Evolutionary conservation across 2,329 filamentous ascomycete species (phyloP).

Genomic region (Stagonosporopsis tanaceti): DNA sequence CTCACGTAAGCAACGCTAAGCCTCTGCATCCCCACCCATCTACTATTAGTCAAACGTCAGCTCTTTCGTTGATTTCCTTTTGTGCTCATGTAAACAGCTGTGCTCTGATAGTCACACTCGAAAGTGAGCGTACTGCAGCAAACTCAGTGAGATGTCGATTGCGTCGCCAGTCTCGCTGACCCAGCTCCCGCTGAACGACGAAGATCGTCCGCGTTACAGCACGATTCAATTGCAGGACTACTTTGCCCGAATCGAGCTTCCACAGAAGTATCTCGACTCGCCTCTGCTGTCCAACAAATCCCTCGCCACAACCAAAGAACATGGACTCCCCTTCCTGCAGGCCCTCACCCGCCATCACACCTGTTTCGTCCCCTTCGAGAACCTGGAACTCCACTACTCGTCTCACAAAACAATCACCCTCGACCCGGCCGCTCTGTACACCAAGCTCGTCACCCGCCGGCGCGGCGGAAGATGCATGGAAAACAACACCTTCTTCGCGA

Average conservation of each 20-base stretch:
- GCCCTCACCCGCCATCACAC: constrained; percentile 13
- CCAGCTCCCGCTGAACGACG: constrained; percentile 14
- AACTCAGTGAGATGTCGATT: not conserved
- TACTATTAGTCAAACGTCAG: not conserved
- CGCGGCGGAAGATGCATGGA: constrained; percentile 67
- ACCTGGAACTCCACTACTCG: constrained; percentile 48
- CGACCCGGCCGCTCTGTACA: constrained; percentile 55
- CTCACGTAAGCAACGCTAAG: not conserved
- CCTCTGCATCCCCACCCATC: not conserved
- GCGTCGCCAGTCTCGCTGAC: not conserved
- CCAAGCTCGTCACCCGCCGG: constrained; percentile 54
- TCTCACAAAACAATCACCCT: constrained; percentile 50
- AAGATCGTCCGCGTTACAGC: constrained; percentile 18
- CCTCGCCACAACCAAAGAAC: constrained; percentile 6
- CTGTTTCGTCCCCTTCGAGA: constrained; percentile 17
- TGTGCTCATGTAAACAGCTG: not conserved
- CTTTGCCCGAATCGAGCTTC: constrained; percentile 12
- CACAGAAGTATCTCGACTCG: constrained; percentile 11
- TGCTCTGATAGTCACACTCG: not conserved
- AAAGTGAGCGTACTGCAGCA: not conserved
- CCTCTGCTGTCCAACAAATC: constrained; percentile 9
- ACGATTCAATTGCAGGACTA: constrained; percentile 11
- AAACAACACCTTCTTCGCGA: constrained; percentile 60
- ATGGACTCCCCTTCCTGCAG: constrained; percentile 19
- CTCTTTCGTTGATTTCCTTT: not conserved